phyloP scores from a whole-genome alignment of 768 basidiomycete genomes.

The Termitomyces sp. region DNA sequence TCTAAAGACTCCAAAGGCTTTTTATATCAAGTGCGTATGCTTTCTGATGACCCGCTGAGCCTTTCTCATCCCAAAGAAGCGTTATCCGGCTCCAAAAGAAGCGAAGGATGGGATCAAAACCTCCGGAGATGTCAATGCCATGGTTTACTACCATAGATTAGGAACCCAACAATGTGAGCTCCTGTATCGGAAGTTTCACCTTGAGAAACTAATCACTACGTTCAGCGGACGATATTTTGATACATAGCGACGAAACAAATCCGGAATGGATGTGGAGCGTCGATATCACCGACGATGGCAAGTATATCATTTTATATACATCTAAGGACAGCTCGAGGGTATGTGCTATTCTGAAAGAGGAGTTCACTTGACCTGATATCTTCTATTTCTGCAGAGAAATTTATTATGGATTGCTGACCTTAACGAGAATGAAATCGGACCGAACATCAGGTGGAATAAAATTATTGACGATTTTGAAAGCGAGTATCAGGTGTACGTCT shows the following conservation, averaged over 20 bases:
- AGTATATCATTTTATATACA: conserved; percentile 53
- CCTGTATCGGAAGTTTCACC: not conserved
- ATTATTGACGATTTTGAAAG: conserved; percentile 65
- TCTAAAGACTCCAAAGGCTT: conserved; percentile 77
- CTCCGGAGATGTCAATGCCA: conserved; percentile 58
- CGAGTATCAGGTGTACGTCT: conserved; percentile 56
- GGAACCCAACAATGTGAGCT: conserved; percentile 64
- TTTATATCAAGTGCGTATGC: conserved; percentile 61
- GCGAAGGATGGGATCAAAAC: conserved; percentile 54
- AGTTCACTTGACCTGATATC: not conserved
- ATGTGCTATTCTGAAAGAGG: conserved; percentile 12
- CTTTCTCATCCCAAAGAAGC: conserved; percentile 22
- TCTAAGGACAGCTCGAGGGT: conserved; percentile 62
- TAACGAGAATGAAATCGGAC: conserved; percentile 50
- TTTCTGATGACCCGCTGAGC: conserved; percentile 3
- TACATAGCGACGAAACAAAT: conserved; percentile 58
- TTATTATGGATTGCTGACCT: conserved; percentile 71
- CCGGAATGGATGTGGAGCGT: conserved; percentile 62
- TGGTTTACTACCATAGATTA: conserved; percentile 72
- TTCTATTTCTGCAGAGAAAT: conserved; percentile 49
- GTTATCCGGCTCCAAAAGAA: conserved; percentile 51
- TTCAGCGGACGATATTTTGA: conserved; percentile 62
- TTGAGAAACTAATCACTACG: not conserved
- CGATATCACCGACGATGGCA: conserved; percentile 58
- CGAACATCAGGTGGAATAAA: conserved; percentile 69